These are phyloP conservation scores for Syzygium oleosum DNA, from an alignment of 345 rosid species.

Conservation along the genomic window DNA sequence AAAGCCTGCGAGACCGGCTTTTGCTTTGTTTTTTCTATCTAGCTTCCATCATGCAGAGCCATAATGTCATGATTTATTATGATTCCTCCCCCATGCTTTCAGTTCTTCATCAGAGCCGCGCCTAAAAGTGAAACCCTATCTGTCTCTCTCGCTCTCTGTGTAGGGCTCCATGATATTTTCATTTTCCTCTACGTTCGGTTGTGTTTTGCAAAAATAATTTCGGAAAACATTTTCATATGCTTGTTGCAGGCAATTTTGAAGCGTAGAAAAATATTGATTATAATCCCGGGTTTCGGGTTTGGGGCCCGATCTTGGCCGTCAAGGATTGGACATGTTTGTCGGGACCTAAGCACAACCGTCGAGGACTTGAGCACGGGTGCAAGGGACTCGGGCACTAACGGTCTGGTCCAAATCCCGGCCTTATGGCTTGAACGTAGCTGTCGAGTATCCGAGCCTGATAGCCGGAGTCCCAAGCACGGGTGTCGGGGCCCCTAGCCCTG, in stretches of 20 bases:
- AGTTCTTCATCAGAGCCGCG: background rate
- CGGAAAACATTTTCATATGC: background rate
- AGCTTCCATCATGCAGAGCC: background rate
- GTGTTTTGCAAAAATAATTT: too few relatives aligned
- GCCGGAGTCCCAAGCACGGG: too few relatives aligned
- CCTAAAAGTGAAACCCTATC: background rate
- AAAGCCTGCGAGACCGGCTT: background rate
- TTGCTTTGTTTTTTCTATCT: background rate
- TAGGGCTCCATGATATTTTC: background rate
- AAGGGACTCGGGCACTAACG: background rate
- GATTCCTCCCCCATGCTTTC: background rate
- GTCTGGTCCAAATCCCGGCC: background rate
- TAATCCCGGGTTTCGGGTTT: background rate
- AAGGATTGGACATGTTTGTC: background rate
- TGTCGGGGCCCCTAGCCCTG: too few relatives aligned
- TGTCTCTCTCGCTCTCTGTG: background rate
- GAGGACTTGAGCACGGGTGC: background rate
- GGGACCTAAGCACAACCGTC: background rate
- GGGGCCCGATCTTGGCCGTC: background rate
- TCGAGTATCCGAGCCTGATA: too few relatives aligned
- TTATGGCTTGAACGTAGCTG: too few relatives aligned
- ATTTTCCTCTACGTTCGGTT: background rate
- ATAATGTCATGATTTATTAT: background rate
- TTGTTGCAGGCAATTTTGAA: background rate
- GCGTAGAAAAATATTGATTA: background rate